Evolutionary conservation across 176 grass and related monocot species (phyloP).

Genomic region (Oryza brachyantha): DNA sequence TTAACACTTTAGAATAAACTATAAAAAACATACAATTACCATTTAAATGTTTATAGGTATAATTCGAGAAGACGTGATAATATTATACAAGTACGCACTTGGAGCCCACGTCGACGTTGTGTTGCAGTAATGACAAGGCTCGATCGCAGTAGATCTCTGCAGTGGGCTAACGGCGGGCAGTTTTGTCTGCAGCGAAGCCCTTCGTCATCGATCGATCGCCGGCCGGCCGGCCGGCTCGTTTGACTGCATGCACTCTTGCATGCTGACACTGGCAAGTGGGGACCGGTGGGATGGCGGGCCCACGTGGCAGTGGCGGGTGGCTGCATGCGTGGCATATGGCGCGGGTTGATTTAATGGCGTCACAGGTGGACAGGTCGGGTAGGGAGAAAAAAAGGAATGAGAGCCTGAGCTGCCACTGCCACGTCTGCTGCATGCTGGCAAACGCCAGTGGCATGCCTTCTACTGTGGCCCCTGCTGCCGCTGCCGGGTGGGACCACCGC

Average conservation of each 20-base stretch:
- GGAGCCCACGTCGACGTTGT: neutral
- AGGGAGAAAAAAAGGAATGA: slow-evolving; percentile 25
- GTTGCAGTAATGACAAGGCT: slow-evolving; percentile 10
- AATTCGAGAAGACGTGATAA: no score
- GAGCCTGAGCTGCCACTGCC: slow-evolving; percentile 21
- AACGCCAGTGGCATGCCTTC: slow-evolving; percentile 24
- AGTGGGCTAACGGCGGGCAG: neutral
- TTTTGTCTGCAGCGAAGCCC: slow-evolving; percentile 40
- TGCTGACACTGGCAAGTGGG: neutral
- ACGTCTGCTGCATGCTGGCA: neutral
- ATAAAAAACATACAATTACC: no score
- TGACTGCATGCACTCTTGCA: accelerated
- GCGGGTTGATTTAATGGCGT: slow-evolving; percentile 33
- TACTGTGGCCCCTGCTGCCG: neutral
- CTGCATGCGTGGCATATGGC: neutral
- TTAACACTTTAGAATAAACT: no score
- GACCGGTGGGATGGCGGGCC: accelerated
- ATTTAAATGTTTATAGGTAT: no score
- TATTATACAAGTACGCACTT: no score
- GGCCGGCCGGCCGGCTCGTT: neutral
- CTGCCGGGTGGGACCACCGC: slow-evolving; percentile 35
- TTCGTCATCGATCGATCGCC: no score
- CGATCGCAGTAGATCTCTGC: neutral
- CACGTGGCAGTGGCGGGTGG: neutral
- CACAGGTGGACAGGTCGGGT: slow-evolving; percentile 37